These are phyloP conservation scores for Dalechampia spathulata DNA, from an alignment of 441 rosid species.

Conservation along the genomic window DNA sequence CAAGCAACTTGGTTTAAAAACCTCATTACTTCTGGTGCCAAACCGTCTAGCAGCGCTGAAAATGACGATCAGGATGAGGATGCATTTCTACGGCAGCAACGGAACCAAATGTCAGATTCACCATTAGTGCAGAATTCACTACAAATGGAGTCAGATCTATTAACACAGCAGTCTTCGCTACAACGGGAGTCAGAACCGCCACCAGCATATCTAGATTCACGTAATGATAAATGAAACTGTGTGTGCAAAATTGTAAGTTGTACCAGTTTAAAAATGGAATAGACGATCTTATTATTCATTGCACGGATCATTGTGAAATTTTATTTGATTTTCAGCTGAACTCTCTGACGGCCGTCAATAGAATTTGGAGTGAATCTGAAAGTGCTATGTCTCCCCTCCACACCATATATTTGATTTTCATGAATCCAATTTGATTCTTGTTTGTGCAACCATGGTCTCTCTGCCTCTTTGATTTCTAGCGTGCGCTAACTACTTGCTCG, in stretches of 20 bases:
- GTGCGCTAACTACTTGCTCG: no score
- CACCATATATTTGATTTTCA: background rate
- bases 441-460: no score
- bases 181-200: constrained; percentile 1
- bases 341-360: background rate
- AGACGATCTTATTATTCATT: constrained; percentile 18
- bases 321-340: constrained; percentile 13
- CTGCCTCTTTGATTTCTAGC: no score
- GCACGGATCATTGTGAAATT: constrained; percentile 38
- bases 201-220: constrained; percentile 18
- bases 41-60: constrained; percentile 65
- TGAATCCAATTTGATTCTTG: no score
- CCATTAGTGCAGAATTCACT: constrained; percentile 17
- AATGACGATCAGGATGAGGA: constrained; percentile 25
- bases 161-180: constrained; percentile 17
- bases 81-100: constrained; percentile 17
- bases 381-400: background rate
- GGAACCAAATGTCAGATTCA: constrained; percentile 14
- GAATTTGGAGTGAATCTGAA: constrained; percentile 2
- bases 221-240: constrained; percentile 21
- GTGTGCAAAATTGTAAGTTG: constrained; percentile 2
- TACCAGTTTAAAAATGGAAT: constrained; percentile 12
- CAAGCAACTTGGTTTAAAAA: constrained; percentile 85
- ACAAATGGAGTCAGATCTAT: constrained; percentile 15
- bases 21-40: constrained; percentile 53